These are phyloP conservation scores for Candida smagusa DNA, from an alignment of 1,139 yeast genomes.

Conservation along the genomic window DNA sequence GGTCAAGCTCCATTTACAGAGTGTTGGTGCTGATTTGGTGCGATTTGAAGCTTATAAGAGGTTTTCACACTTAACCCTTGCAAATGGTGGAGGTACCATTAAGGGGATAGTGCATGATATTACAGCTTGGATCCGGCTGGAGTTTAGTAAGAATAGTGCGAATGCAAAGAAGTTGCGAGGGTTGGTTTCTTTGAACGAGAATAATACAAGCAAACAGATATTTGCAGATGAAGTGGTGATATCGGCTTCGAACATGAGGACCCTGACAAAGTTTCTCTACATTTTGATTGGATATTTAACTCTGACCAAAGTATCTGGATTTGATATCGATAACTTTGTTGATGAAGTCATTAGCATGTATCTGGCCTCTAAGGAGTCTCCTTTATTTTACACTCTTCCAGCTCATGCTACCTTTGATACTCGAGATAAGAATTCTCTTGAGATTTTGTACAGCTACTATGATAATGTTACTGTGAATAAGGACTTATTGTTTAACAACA, in stretches of 20 bases:
- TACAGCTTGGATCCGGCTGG: conserved; percentile 33
- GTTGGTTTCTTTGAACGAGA: conserved; percentile 13
- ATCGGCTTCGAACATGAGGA: neutral
- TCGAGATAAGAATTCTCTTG: conserved; percentile 12
- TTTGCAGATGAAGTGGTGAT: conserved; percentile 6
- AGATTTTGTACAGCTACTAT: conserved; percentile 22
- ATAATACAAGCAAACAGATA: conserved; percentile 1
- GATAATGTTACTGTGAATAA: conserved; percentile 19
- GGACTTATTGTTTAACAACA: conserved; percentile 17
- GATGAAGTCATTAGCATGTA: conserved; percentile 33
- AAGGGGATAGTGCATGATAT: conserved; percentile 37
- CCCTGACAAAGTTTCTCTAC: conserved; percentile 27
- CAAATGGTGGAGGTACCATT: conserved; percentile 36
- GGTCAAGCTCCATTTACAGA: conserved; percentile 33
- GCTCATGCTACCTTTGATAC: conserved; percentile 8
- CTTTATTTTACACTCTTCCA: conserved; percentile 8
- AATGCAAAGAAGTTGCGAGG: conserved; percentile 23
- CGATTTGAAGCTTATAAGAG: conserved; percentile 34
- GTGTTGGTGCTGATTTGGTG: conserved; percentile 36
- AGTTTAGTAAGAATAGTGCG: conserved; percentile 14
- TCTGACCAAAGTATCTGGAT: conserved; percentile 19
- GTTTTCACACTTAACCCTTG: conserved; percentile 26
- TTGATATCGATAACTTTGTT: conserved; percentile 24
- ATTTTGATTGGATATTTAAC: conserved; percentile 37
- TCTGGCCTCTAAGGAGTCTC: conserved; percentile 19